Percentiles rank a stretch among this genome's conserved stretches.
These are phyloP conservation scores for Backusella morwellensis DNA, from an alignment of 192 early-diverging fungal species.

Conservation along the genomic window DNA sequence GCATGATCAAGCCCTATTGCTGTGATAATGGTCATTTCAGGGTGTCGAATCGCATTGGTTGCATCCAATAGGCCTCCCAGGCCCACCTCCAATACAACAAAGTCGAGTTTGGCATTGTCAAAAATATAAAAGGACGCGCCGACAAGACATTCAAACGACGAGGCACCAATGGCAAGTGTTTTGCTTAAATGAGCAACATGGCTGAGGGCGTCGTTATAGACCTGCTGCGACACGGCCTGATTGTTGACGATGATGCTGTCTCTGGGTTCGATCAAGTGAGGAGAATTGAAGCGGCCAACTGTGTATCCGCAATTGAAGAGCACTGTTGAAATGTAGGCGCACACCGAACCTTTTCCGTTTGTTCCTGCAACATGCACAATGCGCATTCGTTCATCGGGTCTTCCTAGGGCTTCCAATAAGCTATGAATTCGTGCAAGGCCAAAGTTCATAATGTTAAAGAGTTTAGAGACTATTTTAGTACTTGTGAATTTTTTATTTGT, in stretches of 20 bases:
- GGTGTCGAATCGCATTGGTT: constrained; percentile 69
- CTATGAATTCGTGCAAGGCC: constrained; percentile 47
- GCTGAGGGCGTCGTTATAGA: constrained; percentile 40
- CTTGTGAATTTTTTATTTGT: background rate
- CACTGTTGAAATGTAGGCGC: constrained; percentile 50
- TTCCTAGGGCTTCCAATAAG: constrained; percentile 38
- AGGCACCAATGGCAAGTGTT: constrained; percentile 39
- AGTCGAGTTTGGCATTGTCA: constrained; percentile 54
- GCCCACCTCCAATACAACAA: constrained; percentile 84
- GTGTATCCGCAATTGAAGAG: constrained; percentile 22
- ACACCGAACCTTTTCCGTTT: constrained; percentile 87
- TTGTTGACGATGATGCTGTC: constrained; percentile 68
- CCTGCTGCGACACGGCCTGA: constrained; percentile 33
- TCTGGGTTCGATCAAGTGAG: constrained; percentile 65
- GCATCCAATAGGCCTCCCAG: constrained; percentile 78
- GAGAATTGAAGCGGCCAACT: constrained; percentile 75
- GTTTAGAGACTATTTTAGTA: background rate
- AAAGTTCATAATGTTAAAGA: constrained; percentile 44
- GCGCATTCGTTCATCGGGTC: constrained; percentile 43
- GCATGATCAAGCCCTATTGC: constrained; percentile 76
- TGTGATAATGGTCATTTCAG: constrained; percentile 55
- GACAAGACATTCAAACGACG: constrained; percentile 74
- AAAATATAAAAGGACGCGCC: constrained; percentile 61
- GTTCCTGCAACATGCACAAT: constrained; percentile 84
- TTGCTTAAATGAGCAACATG: constrained; percentile 44